phyloP scores from a whole-genome alignment of 1,139 yeast species.

The Geotrichum reessii region DNA sequence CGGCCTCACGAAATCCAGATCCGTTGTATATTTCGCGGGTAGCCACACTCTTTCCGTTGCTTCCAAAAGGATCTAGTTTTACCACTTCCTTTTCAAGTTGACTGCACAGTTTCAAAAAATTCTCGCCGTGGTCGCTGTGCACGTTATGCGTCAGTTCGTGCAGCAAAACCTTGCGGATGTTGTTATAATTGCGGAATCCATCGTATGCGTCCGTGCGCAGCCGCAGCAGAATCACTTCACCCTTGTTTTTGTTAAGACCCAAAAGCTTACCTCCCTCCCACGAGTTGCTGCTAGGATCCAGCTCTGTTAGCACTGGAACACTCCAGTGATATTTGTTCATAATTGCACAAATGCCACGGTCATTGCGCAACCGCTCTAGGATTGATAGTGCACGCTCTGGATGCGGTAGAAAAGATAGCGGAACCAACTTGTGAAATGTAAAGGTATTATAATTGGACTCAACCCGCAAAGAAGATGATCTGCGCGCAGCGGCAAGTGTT shows the following conservation, averaged over 20 bases:
- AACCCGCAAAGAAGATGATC: not conserved
- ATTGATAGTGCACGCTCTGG: constrained; percentile 31
- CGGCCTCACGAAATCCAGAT: constrained; percentile 22
- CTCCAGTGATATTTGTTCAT: constrained; percentile 37
- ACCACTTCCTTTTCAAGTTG: constrained; percentile 35
- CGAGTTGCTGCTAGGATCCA: constrained; percentile 39
- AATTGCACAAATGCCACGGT: constrained; percentile 36
- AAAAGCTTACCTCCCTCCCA: constrained; percentile 29
- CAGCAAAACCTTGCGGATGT: constrained; percentile 36
- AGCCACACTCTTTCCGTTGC: constrained; percentile 21
- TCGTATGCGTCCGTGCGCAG: constrained; percentile 39
- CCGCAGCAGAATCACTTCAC: constrained; percentile 38
- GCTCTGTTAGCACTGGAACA: constrained; percentile 38
- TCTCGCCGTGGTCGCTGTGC: constrained; percentile 35
- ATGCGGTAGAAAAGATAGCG: constrained; percentile 34
- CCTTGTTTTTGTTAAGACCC: constrained; percentile 37
- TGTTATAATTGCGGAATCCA: constrained; percentile 38
- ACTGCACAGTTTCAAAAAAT: constrained; percentile 38
- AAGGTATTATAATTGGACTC: constrained; percentile 21
- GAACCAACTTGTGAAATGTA: constrained; percentile 35
- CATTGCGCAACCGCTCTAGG: constrained; percentile 33
- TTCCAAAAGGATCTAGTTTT: constrained; percentile 33
- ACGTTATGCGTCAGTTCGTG: constrained; percentile 41
- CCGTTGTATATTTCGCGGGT: constrained; percentile 26
- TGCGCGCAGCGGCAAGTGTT: constrained; percentile 4